These are phyloP conservation scores for Bonia amplexicaulis DNA, from an alignment of 176 grass and related monocot genomes.

Conservation along the genomic window DNA sequence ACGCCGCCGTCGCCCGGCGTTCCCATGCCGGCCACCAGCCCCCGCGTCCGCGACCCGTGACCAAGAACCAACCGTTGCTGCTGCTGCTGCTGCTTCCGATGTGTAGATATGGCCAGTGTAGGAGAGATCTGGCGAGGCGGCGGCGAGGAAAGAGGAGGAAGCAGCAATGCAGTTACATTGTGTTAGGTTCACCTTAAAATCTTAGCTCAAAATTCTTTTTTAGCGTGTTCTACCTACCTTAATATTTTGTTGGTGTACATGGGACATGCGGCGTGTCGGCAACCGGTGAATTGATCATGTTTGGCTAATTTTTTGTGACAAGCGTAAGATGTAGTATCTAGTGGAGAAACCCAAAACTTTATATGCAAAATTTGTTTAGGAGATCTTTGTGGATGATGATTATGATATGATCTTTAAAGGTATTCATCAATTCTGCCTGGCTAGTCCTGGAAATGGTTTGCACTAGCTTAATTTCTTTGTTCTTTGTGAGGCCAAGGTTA, in stretches of 20 bases:
- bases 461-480: constrained; percentile 3
- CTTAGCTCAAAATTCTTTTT: constrained; percentile 32
- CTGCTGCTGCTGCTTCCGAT: constrained; percentile 14
- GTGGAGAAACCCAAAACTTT: constrained; percentile 29
- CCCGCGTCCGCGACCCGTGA: constrained; percentile 57
- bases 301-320: constrained; percentile 43
- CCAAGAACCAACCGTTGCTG: neutral
- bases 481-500: neutral
- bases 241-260: constrained; percentile 53
- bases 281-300: constrained; percentile 27
- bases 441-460: neutral
- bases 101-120: constrained; percentile 47
- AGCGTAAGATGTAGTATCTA: constrained; percentile 35
- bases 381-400: constrained; percentile 4
- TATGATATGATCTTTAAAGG: neutral
- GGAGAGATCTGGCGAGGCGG: constrained; percentile 43
- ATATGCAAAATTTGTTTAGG: constrained; percentile 35
- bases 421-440: neutral
- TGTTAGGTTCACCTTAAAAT: constrained; percentile 36
- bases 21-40: constrained; percentile 59
- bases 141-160: constrained; percentile 16
- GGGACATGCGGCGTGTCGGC: constrained; percentile 24
- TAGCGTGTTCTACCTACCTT: constrained; percentile 36
- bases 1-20: constrained; percentile 82
- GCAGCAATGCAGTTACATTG: constrained; percentile 38